Evolutionary conservation across 805 yeast genomes (phyloP), one percentile per base, ranked within the genome.

Genomic region (Lachancea waltii): DNA sequence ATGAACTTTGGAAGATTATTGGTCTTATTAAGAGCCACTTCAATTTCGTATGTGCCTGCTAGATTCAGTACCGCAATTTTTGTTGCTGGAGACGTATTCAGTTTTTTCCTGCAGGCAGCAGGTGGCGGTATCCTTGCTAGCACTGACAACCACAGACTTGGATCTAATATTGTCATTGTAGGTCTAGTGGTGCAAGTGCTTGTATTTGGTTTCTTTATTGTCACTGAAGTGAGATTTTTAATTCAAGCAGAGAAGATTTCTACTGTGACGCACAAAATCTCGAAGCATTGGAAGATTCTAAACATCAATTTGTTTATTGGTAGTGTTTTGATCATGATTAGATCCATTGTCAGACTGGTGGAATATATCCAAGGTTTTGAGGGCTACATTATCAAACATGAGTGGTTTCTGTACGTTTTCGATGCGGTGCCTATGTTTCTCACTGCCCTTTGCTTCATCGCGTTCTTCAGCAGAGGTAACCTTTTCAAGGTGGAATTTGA

Each of bases 171-270:
- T 11, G 40, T 55, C 17, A 36, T 56, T 24, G 58, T 36, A 11
- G 65, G 65, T n/a, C 41, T 62, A 15, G 38, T 45, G 28, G 43
- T 62, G 6, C 64, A 60, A 38, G 35, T 60, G 10, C 30, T 42
- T 1, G 49, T 54, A 23, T 56, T 60, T 34, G 51, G 46, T 3
- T n/a, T 52, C 11, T 62, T 62, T 37, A 29, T 51, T 11, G 23
- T 46, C 21, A 37, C 45, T 7, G 44, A 46, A 32, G 11, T 31
- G 25, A 7, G 35, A 24, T 43, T 52, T 45, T 33, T 39, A 24
- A 18, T 23, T 10, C 17, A 34, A 35, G 41, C 38, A 13, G 14
- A 24, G 25, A 33, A 21, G n/a, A 30, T 14, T 3, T 34, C 41
- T 19, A 29, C 36, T 3, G 7, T 43, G 19, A 20, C 30, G 2